Evolutionary conservation across 345 rosid genomes (phyloP).

Genomic region (Bruguiera sexangula): DNA sequence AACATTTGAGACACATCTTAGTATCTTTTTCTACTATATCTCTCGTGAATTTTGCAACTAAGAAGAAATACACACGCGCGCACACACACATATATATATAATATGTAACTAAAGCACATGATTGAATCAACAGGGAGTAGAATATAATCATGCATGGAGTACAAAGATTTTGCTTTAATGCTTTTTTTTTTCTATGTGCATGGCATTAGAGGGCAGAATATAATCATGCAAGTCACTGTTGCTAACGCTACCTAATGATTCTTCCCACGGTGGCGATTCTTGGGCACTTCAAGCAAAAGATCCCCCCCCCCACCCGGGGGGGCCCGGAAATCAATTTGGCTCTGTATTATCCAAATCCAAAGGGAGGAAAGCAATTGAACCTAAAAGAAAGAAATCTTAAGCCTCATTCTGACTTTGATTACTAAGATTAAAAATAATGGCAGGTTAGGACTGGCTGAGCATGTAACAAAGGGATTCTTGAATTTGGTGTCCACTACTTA

Average conservation of each 20-base stretch:
- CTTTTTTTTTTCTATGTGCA: not conserved
- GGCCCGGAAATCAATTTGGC: no score
- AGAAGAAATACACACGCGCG: no score
- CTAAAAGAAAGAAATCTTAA: no score
- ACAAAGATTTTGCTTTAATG: no score
- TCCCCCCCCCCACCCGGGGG: no score
- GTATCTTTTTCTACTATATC: no score
- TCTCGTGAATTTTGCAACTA: no score
- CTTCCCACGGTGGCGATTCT: constrained; percentile 2
- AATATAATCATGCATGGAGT: not conserved
- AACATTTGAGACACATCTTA: no score
- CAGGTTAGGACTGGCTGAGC: not conserved
- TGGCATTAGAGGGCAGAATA: not conserved
- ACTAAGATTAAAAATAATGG: no score
- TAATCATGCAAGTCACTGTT: constrained; percentile 26
- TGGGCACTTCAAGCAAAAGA: constrained; percentile 6
- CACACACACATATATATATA: not conserved
- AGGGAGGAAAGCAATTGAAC: no score
- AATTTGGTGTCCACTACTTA: not conserved
- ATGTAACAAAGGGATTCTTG: constrained; percentile 3
- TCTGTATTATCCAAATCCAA: not conserved
- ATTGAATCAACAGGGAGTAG: not conserved
- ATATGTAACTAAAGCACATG: not conserved
- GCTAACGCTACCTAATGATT: constrained; percentile 14
- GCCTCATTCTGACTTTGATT: no score